Percentiles rank a stretch among this genome's conserved stretches.
Conservation (phyloP, 441 rosid species). For the Arabidopsis lyrata region DNA sequence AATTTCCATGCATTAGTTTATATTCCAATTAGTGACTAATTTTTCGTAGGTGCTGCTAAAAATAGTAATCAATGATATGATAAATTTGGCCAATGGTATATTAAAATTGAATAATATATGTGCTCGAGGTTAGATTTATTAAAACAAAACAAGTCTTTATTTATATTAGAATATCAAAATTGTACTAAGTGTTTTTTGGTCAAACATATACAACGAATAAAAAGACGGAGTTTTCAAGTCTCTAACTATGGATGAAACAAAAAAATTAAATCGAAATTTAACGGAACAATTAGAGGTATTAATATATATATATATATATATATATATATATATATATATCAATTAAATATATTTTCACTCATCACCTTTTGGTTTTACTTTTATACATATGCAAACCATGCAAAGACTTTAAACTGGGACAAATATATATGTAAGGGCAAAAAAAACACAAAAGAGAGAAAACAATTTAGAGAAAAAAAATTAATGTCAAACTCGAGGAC, state of each 20-base stretch:
- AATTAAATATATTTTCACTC: not conserved
- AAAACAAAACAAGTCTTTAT: too few relatives aligned
- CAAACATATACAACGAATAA: too few relatives aligned
- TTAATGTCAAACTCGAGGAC: slow-evolving; percentile 36
- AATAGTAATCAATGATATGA: not conserved
- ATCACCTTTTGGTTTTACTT: not conserved
- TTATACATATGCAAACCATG: not conserved
- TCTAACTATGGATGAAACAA: not conserved
- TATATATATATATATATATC: not conserved
- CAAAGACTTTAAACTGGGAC: not conserved
- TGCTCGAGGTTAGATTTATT: not conserved
- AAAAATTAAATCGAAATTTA: not conserved
- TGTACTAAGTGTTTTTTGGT: not conserved
- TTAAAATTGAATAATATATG: not conserved
- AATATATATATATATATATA: too few relatives aligned
- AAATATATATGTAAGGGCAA: not conserved
- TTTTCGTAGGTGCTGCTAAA: not conserved
- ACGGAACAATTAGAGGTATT: not conserved
- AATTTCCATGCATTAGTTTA: slow-evolving; percentile 13
- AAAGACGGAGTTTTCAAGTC: not conserved
- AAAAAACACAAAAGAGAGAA: not conserved
- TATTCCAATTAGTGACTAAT: slow-evolving; percentile 3
- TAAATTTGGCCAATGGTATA: not conserved
- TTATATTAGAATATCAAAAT: not conserved
- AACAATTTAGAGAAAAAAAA: not conserved